Base-by-base conservation (phyloP, 2,329 filamentous ascomycete species). In the Aspergillus cejpii region DNA sequence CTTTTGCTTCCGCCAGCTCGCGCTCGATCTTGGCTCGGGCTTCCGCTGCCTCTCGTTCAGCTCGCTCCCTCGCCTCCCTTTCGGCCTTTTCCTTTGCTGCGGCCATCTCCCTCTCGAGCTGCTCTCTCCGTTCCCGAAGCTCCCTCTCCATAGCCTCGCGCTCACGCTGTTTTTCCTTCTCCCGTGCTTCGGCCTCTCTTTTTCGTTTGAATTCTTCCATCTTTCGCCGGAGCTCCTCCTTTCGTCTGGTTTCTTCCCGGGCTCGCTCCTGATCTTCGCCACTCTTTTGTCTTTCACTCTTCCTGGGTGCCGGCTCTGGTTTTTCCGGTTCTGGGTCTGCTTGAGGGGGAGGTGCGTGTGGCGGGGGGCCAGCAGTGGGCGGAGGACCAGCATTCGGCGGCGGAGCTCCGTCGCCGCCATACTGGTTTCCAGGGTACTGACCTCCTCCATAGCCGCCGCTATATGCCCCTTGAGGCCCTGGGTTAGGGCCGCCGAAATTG, bases 141-240 rank as follows among this genome's bases (percentile, higher is more conserved):
- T 69, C 65, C 29, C 60, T 60, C 47, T 70, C 67, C 56, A 68
- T 67, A 7, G 60, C 62, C 44, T 70, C 67, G 19, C 64, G 62
- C 44, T 70, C 67, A 1, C 63, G 60, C 43, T 68, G 57, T 33
- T 59, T 57, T 41, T 69, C 59, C 37, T 65, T 64, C 45, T 70
- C 66, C 37, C 62, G 59, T 39, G 61, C 55, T 52, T 66, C 57
- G 45, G 64, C 64, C 39, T 68, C 62, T 37, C 65, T 52, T 42
- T 65, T 64, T 44, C 58, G 55, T 42, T 61, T 63, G 34, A 63
- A 64, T 40, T 60, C 64, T 20, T 68, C 65, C 61, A 67, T 67
- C 49, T 66, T 68, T 17, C 62, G 55, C 6, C 60, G 57, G 23
- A 66, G 51, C 31, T 67, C 65, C 41, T 67, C 65, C 49, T 66